Base-by-base conservation (phyloP, 768 basidiomycete genomes). In the Xanthoconium purpureum region DNA sequence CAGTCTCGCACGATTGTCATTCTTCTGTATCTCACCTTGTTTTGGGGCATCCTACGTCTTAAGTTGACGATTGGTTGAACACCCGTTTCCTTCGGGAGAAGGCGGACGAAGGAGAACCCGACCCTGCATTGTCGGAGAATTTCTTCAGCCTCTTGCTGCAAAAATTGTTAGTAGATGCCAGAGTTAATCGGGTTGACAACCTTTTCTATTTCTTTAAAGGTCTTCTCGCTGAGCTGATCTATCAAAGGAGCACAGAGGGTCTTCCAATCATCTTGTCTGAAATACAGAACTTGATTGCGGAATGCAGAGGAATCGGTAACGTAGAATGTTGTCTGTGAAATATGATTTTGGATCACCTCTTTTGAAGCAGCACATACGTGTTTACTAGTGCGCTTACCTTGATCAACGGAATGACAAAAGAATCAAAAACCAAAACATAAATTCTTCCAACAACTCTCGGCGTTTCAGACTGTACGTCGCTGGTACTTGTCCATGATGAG, bases 61-160 rank as follows among this genome's bases (percentile, higher is more conserved):
- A 98, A 76, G 66, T 99, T 98, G 29, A 97, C 90, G 57, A 98
- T 96, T 0, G 95, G 95, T 32, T 96, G 80, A 3, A 98, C 92
- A 0, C 97, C 97, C 4, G 85, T 91, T 55, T 95, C 95, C 70
- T 98, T 99, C 0, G 97, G 97, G 18, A 99, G 75, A 8, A 98
- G 77, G 3, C 97, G 83, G 15, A 96, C 85, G 60, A 89, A 91
- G 0, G 94, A 92, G 66, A 85, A 93, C 0, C 91, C 91, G 3
- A 97, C 77, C 58, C 74, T 82, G 3, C 93, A 81, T 60, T 87
- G 83, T n/a, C 82, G 78, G 13, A 90, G 71, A 37, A 92, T 78
- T 54, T 84, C 83, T 45, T 80, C 75, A 0, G 84, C 85, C 57
- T 91, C 85, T 24, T 69, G 63, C 88, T 94, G 58, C 9, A 18